Evolutionary conservation across 129 eudicot species (phyloP).

Genomic region (Kitagawia praeruptora): DNA sequence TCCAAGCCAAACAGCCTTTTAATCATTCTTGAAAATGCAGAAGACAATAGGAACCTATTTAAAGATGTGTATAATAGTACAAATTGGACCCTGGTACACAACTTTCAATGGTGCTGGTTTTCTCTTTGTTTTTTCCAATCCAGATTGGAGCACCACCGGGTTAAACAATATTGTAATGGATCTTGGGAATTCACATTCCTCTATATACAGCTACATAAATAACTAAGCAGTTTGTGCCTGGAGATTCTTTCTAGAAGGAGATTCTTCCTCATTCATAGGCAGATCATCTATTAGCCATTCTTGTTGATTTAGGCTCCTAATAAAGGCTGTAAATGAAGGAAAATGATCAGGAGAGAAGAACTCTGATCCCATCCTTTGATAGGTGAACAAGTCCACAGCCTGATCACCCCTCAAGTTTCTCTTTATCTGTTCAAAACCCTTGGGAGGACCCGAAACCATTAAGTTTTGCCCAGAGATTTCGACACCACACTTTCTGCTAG

Average conservation of each 20-base stretch:
- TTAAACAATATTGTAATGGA: not conserved
- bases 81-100: not conserved
- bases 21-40: not conserved
- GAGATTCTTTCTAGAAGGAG: constrained; percentile 24
- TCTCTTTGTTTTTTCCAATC: not conserved
- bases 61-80: not conserved
- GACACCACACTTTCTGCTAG: constrained; percentile 41
- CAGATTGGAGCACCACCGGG: not conserved
- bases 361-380: constrained; percentile 82
- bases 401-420: constrained; percentile 40
- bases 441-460: constrained; percentile 18
- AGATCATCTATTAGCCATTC: constrained; percentile 47
- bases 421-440: constrained; percentile 51
- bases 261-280: constrained; percentile 29
- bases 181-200: not conserved
- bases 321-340: constrained; percentile 47
- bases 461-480: constrained; percentile 54
- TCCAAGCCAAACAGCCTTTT: too few relatives aligned
- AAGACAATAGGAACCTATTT: not conserved
- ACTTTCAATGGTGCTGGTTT: not conserved
- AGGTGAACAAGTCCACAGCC: constrained; percentile 48
- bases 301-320: constrained; percentile 37
- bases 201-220: not conserved
- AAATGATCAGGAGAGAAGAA: constrained; percentile 84
- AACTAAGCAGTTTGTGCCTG: constrained; percentile 43